Percentiles rank a stretch among this genome's conserved stretches.
phyloP scores from a whole-genome alignment of 139 green algal genomes.

The Micractinium sp. region DNA sequence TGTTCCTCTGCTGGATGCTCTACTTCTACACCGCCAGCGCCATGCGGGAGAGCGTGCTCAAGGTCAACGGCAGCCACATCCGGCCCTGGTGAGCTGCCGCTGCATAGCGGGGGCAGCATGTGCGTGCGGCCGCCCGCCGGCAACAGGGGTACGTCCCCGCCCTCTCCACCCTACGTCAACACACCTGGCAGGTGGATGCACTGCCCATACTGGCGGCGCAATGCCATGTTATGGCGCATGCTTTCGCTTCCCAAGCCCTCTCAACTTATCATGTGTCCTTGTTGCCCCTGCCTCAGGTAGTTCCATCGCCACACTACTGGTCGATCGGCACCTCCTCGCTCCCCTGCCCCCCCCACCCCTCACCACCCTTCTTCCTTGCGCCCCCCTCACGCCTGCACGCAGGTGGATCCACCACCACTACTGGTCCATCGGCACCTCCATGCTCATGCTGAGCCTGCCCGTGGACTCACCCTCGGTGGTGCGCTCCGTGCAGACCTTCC shows the following conservation, averaged over 20 bases:
- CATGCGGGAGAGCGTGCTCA: constrained; percentile 91
- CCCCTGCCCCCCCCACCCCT: background rate
- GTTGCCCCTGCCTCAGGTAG: background rate
- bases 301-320: background rate
- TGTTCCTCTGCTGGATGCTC: constrained; percentile 90
- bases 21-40: constrained; percentile 95
- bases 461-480: constrained; percentile 77
- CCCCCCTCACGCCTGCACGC: background rate
- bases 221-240: too few species aligned
- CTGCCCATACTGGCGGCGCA: background rate
- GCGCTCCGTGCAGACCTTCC: constrained; percentile 54
- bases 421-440: constrained; percentile 74
- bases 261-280: too few species aligned
- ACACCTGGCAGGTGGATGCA: background rate
- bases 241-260: too few species aligned
- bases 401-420: constrained; percentile 96
- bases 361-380: background rate
- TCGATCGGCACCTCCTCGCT: background rate
- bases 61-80: constrained; percentile 94
- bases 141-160: too few species aligned
- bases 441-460: constrained; percentile 88
- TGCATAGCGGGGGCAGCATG: background rate
- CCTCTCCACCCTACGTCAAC: background rate
- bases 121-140: too few species aligned
- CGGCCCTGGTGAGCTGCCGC: constrained; percentile 67